Evolutionary conservation across 805 yeast genomes (phyloP).

Genomic region (Lipomyces orientalis): DNA sequence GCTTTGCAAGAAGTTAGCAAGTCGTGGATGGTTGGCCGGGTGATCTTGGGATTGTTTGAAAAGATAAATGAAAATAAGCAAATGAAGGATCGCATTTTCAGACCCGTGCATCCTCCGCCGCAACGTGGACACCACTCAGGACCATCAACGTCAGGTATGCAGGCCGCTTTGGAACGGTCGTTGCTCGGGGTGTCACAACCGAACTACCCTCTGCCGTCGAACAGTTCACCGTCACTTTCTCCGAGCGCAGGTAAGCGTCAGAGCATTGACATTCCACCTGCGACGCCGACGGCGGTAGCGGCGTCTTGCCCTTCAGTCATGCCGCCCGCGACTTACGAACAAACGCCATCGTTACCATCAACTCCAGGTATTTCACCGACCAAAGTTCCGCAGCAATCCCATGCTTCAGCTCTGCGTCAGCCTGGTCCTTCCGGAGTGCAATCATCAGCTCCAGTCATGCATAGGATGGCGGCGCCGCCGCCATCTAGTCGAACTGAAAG

Average conservation of each 20-base stretch:
- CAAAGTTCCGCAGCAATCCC: neutral
- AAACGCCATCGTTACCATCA: conserved; percentile 17
- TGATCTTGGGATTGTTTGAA: conserved; percentile 59
- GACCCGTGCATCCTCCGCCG: conserved; percentile 24
- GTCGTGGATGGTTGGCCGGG: conserved; percentile 58
- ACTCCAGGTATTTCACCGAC: conserved; percentile 1
- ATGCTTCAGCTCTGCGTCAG: neutral
- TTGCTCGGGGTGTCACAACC: conserved; percentile 13
- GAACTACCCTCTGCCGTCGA: conserved; percentile 6
- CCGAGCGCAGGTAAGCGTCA: neutral
- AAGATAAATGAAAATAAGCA: conserved; percentile 44
- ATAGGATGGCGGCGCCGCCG: neutral
- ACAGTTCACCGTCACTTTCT: neutral
- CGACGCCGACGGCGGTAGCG: neutral
- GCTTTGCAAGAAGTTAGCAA: conserved; percentile 53
- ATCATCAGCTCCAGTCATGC: neutral
- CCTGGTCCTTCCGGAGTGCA: neutral
- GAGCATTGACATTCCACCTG: neutral
- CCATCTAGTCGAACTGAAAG: neutral
- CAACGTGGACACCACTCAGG: conserved; percentile 7
- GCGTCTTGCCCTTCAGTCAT: conserved; percentile 15
- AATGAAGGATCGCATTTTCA: conserved; percentile 36
- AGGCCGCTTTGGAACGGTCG: neutral
- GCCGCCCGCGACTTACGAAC: conserved; percentile 23
- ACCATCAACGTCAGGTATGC: neutral